Evolutionary conservation across 352 stramenopile genomes (phyloP).

Genomic region (Globisporangium paroecandrum): DNA sequence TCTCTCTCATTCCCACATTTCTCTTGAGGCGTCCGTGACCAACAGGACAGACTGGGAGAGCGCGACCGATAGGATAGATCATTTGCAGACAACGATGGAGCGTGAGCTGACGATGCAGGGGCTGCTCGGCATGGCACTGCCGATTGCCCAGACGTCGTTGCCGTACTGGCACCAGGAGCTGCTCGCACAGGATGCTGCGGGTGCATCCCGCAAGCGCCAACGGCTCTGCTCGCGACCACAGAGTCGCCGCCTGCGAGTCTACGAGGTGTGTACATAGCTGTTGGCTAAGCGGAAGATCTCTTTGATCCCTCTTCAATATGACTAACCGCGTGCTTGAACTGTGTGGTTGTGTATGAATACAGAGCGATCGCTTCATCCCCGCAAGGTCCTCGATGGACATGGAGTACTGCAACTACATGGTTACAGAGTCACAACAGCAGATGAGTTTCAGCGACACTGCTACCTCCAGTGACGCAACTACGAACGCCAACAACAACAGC

Average conservation of each 20-base stretch:
- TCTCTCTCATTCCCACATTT: not conserved
- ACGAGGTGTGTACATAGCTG: conserved; percentile 15
- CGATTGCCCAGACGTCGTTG: conserved; percentile 17
- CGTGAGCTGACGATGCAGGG: conserved; percentile 23
- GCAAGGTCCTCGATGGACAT: conserved; percentile 37
- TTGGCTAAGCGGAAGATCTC: not conserved
- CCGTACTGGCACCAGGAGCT: conserved; percentile 32
- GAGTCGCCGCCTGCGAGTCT: conserved; percentile 12
- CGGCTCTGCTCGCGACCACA: conserved; percentile 12
- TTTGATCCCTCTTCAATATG: not conserved
- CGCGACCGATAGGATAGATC: not conserved
- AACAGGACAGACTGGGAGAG: not conserved
- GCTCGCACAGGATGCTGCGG: conserved; percentile 14
- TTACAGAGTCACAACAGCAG: conserved; percentile 17
- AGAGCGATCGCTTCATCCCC: conserved; percentile 51
- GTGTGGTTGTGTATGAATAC: not conserved
- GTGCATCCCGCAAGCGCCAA: conserved; percentile 23
- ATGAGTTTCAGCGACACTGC: not conserved
- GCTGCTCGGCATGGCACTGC: conserved; percentile 24
- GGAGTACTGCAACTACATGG: conserved; percentile 41
- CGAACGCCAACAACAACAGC: not conserved
- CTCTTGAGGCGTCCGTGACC: conserved; percentile 6
- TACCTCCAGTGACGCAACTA: not conserved
- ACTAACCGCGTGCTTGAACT: not conserved
- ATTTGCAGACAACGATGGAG: conserved; percentile 13